A percentile compares a stretch with the other conserved stretches of the same genome.
These are phyloP conservation scores for Mycena belliarum DNA, from an alignment of 768 basidiomycete genomes.

Conservation along the genomic window DNA sequence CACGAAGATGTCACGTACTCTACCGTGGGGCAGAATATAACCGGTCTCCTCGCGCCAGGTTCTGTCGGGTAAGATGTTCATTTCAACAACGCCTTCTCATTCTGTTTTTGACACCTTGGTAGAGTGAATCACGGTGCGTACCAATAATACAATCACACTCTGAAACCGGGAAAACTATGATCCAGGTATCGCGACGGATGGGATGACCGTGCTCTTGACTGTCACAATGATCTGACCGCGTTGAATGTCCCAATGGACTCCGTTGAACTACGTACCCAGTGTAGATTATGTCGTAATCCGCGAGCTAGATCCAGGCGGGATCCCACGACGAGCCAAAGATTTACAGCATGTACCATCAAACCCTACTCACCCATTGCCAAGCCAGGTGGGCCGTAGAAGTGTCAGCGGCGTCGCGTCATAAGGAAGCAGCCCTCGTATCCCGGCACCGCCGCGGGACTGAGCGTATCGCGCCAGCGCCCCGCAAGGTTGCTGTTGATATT, in stretches of 20 bases:
- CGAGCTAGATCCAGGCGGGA: no score
- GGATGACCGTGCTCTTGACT: slow-evolving; percentile 44
- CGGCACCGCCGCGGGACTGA: slow-evolving; percentile 57
- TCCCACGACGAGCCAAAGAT: no score
- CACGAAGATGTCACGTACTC: slow-evolving; percentile 36
- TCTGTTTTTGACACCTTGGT: not conserved
- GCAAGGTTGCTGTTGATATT: slow-evolving; percentile 68
- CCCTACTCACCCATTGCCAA: no score
- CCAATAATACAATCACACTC: not conserved
- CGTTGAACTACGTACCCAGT: no score
- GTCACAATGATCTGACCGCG: slow-evolving; percentile 35
- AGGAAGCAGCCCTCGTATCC: slow-evolving; percentile 90
- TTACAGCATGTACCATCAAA: no score
- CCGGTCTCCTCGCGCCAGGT: slow-evolving; percentile 43
- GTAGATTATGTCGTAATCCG: no score
- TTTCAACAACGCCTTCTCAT: not conserved
- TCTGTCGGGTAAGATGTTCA: slow-evolving; percentile 38
- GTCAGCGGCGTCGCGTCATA: slow-evolving; percentile 64
- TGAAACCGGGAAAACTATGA: not conserved
- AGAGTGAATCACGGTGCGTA: slow-evolving; percentile 6
- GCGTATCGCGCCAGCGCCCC: slow-evolving; percentile 86
- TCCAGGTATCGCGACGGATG: slow-evolving; percentile 48
- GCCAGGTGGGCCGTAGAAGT: no score
- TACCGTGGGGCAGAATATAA: slow-evolving; percentile 38
- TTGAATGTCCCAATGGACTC: no score